A percentile compares a stretch with the other conserved stretches of the same genome.
phyloP scores from a whole-genome alignment of 257 asterid species.

The Thymus quinquecostatus region DNA sequence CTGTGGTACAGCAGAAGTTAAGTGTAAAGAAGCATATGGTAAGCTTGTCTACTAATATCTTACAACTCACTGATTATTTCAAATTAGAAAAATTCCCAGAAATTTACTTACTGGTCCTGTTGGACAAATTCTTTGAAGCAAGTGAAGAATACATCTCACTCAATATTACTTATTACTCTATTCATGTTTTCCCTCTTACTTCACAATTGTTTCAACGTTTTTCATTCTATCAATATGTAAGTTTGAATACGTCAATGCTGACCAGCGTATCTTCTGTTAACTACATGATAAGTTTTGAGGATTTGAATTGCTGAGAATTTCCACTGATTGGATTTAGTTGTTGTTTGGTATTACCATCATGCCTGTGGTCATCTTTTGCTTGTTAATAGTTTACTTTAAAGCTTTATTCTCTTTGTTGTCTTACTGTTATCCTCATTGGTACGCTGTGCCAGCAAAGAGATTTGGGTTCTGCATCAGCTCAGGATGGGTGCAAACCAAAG shows the following conservation, averaged over 20 bases:
- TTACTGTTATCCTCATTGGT: constrained; percentile 25
- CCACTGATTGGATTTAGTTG: constrained; percentile 10
- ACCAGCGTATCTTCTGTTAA: constrained; percentile 15
- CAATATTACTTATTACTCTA: constrained; percentile 14
- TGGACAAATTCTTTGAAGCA: constrained; percentile 23
- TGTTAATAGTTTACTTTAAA: constrained; percentile 18
- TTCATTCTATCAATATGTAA: constrained; percentile 1
- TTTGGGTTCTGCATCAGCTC: constrained; percentile 42
- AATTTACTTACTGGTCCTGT: constrained; percentile 33
- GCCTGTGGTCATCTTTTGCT: constrained; percentile 27
- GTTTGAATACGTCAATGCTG: constrained; percentile 12
- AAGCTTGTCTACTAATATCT: constrained; percentile 50
- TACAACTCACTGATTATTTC: constrained; percentile 43
- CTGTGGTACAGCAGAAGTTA: constrained; percentile 51
- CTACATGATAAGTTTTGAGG: constrained; percentile 3
- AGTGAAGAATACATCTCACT: constrained; percentile 8
- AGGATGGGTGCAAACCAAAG: constrained; percentile 40
- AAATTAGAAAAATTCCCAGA: constrained; percentile 36
- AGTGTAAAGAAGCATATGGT: constrained; percentile 48
- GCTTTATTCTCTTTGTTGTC: constrained; percentile 18
- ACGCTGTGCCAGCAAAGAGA: constrained; percentile 50
- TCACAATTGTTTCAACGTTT: constrained; percentile 8
- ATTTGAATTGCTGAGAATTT: constrained; percentile 17
- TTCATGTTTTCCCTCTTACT: constrained; percentile 7
- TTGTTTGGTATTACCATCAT: constrained; percentile 6